phyloP scores from a whole-genome alignment of 495 filamentous ascomycete species.

The Penicillium simplicissimum region DNA sequence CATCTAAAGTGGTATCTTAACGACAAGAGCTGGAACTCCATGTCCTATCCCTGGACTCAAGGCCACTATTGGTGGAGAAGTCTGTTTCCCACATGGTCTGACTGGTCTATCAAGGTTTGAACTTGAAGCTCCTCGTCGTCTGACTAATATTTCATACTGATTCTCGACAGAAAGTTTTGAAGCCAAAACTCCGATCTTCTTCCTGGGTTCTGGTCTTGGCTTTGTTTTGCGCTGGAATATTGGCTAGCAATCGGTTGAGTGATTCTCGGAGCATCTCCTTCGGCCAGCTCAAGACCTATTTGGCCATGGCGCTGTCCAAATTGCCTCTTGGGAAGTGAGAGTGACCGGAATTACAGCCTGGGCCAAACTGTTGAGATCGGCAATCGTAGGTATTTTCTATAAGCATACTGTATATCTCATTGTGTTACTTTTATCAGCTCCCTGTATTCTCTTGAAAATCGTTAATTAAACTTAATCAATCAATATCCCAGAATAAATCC shows the following conservation, averaged over 20 bases:
- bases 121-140: background rate
- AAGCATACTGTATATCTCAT: too few species aligned
- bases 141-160: background rate
- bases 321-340: too few species aligned
- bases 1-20: constrained; percentile 25
- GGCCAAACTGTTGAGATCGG: too few species aligned
- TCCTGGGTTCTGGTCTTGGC: background rate
- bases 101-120: constrained; percentile 34
- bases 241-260: background rate
- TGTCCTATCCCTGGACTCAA: constrained; percentile 48
- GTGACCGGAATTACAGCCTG: too few species aligned
- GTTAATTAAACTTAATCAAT: too few species aligned
- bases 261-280: background rate
- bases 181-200: background rate
- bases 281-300: background rate
- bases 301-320: background rate
- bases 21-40: constrained; percentile 49
- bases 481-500: too few species aligned
- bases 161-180: background rate
- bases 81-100: constrained; percentile 37
- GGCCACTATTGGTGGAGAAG: constrained; percentile 37
- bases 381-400: too few species aligned
- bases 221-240: background rate
- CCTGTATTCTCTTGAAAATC: too few species aligned
- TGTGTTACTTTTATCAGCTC: too few species aligned